These are phyloP conservation scores for Fraxinus angustifolia DNA, from an alignment of 305 asterid genomes.

Conservation along the genomic window DNA sequence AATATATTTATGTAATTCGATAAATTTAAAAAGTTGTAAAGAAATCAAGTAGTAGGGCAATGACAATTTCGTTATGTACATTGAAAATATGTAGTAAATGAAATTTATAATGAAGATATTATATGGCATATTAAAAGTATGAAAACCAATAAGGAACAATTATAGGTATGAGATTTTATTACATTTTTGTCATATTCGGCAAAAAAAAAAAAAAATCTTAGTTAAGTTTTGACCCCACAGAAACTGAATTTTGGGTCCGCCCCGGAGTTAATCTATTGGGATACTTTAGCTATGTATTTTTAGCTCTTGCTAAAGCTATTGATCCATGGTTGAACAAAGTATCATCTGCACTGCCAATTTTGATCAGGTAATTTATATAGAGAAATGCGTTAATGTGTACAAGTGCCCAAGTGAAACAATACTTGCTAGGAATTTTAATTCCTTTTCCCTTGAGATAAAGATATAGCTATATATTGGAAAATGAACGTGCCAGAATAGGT, in stretches of 20 bases:
- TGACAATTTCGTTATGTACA: neutral
- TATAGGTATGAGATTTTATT: neutral
- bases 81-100: neutral
- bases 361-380: neutral
- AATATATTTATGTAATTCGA: neutral
- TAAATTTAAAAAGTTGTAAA: neutral
- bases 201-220: too few relatives aligned
- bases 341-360: neutral
- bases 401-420: neutral
- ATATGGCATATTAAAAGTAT: neutral
- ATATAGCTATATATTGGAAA: neutral
- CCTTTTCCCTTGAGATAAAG: neutral
- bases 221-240: neutral
- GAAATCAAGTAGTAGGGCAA: neutral
- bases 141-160: neutral
- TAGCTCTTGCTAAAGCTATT: neutral
- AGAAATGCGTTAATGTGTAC: neutral
- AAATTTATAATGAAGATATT: neutral
- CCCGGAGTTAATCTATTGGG: neutral
- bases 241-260: neutral
- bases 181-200: neutral
- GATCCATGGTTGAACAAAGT: neutral
- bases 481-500: neutral
- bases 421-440: neutral
- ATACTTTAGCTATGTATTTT: conserved; percentile 5